phyloP scores from a whole-genome alignment of 257 asterid genomes.

The Verbascum thapsus region DNA sequence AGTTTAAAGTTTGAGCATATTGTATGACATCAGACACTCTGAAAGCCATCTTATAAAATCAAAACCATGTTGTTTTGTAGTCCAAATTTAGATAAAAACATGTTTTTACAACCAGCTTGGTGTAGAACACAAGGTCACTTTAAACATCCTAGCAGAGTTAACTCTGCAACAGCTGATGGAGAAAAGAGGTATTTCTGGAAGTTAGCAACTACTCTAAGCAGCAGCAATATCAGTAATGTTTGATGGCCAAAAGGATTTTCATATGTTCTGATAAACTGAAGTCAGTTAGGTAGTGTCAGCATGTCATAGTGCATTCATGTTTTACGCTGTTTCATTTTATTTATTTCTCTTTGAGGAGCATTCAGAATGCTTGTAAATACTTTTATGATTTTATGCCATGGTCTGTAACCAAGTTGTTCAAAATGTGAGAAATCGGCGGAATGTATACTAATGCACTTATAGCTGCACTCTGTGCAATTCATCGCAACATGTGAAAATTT shows the following conservation, averaged over 20 bases:
- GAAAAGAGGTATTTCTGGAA: slow-evolving; percentile 6
- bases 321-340: not conserved
- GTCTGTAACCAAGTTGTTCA: not conserved
- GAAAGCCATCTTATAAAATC: slow-evolving; percentile 6
- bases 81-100: not conserved
- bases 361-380: not conserved
- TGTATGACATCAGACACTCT: not conserved
- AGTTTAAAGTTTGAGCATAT: not conserved
- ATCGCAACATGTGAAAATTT: not conserved
- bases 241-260: slow-evolving; percentile 15
- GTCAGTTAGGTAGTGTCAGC: not conserved
- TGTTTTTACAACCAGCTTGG: slow-evolving; percentile 3
- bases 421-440: not conserved
- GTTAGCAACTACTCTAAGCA: slow-evolving; percentile 17
- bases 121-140: slow-evolving; percentile 11
- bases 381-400: not conserved
- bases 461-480: slow-evolving; percentile 12
- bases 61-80: not conserved
- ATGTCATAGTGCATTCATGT: not conserved
- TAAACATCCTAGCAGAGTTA: slow-evolving; percentile 1
- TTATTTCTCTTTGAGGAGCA: not conserved
- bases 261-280: slow-evolving; percentile 19
- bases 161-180: slow-evolving; percentile 2
- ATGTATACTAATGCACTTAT: not conserved
- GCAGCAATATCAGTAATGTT: not conserved